These are phyloP conservation scores for Rosa lucieae DNA, from an alignment of 306 rosid genomes.

Conservation along the genomic window DNA sequence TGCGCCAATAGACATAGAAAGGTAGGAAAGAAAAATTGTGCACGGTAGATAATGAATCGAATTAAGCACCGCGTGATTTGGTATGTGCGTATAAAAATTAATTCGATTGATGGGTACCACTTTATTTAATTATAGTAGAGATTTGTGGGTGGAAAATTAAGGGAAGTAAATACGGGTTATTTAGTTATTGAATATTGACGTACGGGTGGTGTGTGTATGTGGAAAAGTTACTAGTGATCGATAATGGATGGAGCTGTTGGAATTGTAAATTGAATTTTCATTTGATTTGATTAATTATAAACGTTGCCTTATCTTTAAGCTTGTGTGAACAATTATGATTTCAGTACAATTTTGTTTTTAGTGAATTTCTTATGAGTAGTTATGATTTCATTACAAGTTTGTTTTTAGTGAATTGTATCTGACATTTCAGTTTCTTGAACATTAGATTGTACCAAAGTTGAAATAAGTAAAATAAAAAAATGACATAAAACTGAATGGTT, in stretches of 20 bases:
- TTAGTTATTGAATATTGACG: constrained; percentile 2
- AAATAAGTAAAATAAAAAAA: too few relatives aligned
- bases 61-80: constrained; percentile 5
- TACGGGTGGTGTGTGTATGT: not conserved
- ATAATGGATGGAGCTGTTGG: not conserved
- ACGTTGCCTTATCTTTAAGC: not conserved
- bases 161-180: not conserved
- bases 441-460: too few relatives aligned
- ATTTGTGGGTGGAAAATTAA: not conserved
- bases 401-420: not conserved
- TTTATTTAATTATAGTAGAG: not conserved
- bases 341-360: not conserved
- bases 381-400: not conserved
- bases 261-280: not conserved
- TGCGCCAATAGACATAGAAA: constrained; percentile 46
- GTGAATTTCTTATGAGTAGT: not conserved
- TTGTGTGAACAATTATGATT: not conserved
- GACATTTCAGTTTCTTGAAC: too few relatives aligned
- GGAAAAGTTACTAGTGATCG: not conserved
- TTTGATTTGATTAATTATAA: not conserved
- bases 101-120: constrained; percentile 26
- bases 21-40: constrained; percentile 27
- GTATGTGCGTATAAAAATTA: constrained; percentile 13
- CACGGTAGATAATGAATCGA: not conserved
- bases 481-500: too few relatives aligned